Percentiles rank a stretch among this genome's conserved stretches.
Evolutionary conservation across 2,329 filamentous ascomycete species (phyloP).

Genomic region (Parastagonospora nodorum): DNA sequence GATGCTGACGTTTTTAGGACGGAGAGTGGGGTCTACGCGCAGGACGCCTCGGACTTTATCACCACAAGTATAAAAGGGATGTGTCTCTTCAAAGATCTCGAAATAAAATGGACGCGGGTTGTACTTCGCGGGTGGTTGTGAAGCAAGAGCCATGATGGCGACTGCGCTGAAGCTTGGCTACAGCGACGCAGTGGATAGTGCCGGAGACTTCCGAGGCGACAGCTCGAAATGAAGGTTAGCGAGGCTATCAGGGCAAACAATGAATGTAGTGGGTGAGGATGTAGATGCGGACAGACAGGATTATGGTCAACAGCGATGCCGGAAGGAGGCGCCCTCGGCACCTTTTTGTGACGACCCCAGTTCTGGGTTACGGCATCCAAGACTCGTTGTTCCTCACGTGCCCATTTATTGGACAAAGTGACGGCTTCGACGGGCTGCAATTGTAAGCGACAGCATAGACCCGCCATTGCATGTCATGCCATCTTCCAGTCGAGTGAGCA

Average conservation of each 20-base stretch:
- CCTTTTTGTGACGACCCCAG: not conserved
- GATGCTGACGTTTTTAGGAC: constrained; percentile 23
- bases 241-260: too few species aligned
- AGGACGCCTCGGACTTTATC: constrained; percentile 26
- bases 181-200: not conserved
- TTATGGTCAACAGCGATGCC: not conserved
- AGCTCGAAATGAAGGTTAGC: too few species aligned
- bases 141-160: constrained; percentile 10
- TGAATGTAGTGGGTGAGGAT: not conserved
- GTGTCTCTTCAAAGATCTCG: constrained; percentile 10
- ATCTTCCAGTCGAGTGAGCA: too few species aligned
- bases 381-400: constrained; percentile 1
- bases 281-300: not conserved
- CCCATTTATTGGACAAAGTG: not conserved
- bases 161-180: not conserved
- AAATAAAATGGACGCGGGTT: constrained; percentile 20
- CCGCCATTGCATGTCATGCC: not conserved
- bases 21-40: constrained; percentile 22
- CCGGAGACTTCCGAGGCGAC: not conserved
- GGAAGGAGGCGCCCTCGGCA: not conserved
- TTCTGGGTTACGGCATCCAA: not conserved
- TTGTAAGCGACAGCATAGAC: not conserved
- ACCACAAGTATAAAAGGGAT: constrained; percentile 23
- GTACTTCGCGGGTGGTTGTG: constrained; percentile 16
- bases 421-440: not conserved